A percentile compares a stretch with the other conserved stretches of the same genome.
phyloP scores from a whole-genome alignment of 202 grass and related monocot species.

The Tripidium arundinaceum region DNA sequence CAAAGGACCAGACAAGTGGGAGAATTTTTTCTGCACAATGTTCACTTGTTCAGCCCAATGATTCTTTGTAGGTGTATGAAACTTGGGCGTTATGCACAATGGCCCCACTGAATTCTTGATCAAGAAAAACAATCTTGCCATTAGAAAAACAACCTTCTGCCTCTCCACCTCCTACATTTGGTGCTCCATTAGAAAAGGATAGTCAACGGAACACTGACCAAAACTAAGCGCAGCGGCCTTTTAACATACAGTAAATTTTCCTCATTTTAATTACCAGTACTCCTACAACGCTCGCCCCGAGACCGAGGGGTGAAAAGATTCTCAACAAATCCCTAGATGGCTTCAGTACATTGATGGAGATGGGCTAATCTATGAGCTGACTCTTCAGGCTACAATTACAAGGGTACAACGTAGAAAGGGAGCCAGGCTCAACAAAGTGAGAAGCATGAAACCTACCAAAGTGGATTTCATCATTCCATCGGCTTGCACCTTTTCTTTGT shows the following conservation, averaged over 20 bases:
- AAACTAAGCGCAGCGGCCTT: conserved; percentile 6
- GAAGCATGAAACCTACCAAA: conserved; percentile 9
- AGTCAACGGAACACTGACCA: conserved; percentile 23
- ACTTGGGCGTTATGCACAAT: neutral
- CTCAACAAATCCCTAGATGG: conserved; percentile 27
- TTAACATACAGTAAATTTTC: conserved; percentile 3
- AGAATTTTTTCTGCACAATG: neutral
- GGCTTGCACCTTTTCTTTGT: neutral
- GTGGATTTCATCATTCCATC: conserved; percentile 1
- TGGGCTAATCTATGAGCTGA: conserved; percentile 26
- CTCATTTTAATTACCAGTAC: conserved; percentile 12
- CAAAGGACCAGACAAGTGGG: neutral
- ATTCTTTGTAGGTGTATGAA: neutral
- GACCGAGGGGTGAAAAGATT: conserved; percentile 28
- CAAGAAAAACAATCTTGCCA: neutral
- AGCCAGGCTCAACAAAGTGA: neutral
- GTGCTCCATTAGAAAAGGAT: neutral
- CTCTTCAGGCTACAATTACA: neutral
- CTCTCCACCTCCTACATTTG: neutral
- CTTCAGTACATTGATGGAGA: conserved; percentile 17
- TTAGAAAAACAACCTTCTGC: neutral
- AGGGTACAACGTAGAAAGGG: neutral
- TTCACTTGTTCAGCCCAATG: neutral
- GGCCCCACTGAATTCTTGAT: conserved; percentile 11
- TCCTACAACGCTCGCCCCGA: neutral